Conservation (phyloP, 169 alveolate species). For the Babesia sp. region DNA sequence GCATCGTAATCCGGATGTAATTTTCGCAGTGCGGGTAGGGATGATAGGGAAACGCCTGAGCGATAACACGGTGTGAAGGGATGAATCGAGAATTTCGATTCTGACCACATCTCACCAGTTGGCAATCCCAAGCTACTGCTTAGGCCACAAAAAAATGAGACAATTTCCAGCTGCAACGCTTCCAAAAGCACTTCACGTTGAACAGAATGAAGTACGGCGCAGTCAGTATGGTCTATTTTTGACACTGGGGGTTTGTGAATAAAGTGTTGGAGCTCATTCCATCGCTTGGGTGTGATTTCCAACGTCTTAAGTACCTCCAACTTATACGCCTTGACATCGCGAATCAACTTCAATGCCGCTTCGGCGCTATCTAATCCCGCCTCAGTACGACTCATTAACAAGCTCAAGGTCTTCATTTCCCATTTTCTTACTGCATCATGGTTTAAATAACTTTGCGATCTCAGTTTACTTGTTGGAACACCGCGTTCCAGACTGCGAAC, state of each 20-base stretch:
- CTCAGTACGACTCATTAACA: not conserved
- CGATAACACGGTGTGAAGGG: conserved; percentile 31
- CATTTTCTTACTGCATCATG: conserved; percentile 27
- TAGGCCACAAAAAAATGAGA: not conserved
- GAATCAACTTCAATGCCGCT: conserved; percentile 10
- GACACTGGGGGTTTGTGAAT: not conserved
- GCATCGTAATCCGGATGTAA: conserved; percentile 51
- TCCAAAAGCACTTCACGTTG: conserved; percentile 46
- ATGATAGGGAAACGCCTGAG: conserved; percentile 42
- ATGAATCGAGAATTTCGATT: not conserved
- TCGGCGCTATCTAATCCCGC: not conserved
- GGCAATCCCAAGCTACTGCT: not conserved
- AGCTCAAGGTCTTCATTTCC: conserved; percentile 30
- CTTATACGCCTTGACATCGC: conserved; percentile 20
- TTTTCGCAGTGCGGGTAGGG: conserved; percentile 26
- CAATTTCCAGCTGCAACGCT: conserved; percentile 46
- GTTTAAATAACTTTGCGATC: conserved; percentile 3
- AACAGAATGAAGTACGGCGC: conserved; percentile 15
- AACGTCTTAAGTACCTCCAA: conserved; percentile 22
- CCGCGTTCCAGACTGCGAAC: conserved; percentile 34
- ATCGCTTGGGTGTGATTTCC: conserved; percentile 27
- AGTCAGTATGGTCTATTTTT: not conserved
- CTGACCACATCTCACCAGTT: not conserved
- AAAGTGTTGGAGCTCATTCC: conserved; percentile 23
- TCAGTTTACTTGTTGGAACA: conserved; percentile 17